Evolutionary conservation across 2,329 filamentous ascomycete species (phyloP).

Genomic region (Teratosphaeria viscida): DNA sequence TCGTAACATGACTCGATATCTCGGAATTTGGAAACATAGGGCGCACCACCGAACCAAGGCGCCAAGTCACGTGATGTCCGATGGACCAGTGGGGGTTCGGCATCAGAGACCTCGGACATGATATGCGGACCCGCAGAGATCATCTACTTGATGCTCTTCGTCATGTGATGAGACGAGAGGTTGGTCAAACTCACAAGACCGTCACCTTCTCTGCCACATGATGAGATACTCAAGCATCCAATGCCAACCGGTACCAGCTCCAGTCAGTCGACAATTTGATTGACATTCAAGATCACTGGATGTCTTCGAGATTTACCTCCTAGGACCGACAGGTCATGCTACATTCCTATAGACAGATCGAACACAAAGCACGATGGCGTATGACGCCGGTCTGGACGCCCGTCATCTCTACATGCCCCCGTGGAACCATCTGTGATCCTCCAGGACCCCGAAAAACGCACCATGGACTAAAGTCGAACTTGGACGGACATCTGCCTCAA

Average conservation of each 20-base stretch:
- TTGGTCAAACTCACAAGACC: too few species aligned
- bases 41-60: too few species aligned
- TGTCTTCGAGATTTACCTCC: not conserved
- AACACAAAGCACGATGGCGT: not conserved
- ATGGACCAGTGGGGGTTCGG: too few species aligned
- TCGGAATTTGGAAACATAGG: too few species aligned
- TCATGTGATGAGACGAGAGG: not conserved
- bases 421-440: not conserved
- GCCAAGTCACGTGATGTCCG: too few species aligned
- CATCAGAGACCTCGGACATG: not conserved
- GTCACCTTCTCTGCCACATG: not conserved
- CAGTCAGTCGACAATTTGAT: too few species aligned
- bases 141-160: not conserved
- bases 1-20: too few species aligned
- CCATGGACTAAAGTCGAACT: not conserved
- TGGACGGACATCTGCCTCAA: constrained; percentile 21
- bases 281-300: not conserved
- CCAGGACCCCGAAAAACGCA: not conserved
- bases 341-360: not conserved
- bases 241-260: not conserved
- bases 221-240: not conserved
- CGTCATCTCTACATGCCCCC: not conserved
- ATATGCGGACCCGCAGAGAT: not conserved
- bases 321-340: not conserved
- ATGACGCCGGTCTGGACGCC: not conserved